Evolutionary conservation across 257 asterid genomes (phyloP), one percentile per base, ranked within the genome.

Genomic region (Orobanche coerulescens): DNA sequence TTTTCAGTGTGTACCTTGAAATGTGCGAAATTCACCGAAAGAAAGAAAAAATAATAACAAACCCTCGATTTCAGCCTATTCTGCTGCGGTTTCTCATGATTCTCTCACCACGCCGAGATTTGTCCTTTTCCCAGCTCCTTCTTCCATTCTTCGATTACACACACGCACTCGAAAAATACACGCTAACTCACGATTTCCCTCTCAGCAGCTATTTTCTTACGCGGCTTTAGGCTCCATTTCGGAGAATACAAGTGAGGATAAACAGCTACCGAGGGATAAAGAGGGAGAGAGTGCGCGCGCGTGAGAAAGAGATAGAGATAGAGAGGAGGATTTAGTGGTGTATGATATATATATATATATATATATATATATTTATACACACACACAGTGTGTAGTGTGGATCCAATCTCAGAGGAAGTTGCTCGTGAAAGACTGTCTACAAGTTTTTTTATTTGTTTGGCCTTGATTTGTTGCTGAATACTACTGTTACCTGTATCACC

Each of bases 361-460:
- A 43, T 28, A 59, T 60, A 60, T n/a, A 49, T 19, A 42, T 5
- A 40, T 4, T 20, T 19, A 26, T 4, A 42, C 48, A 53, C 28
- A 58, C 50, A 9, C 55, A 11, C 39, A 58, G n/a, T 40, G 56
- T 65, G 55, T 31, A 59, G 44, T 43, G 60, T 66, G 76, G 84
- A 80, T 82, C 86, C 77, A 75, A 77, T 76, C 73, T 69, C 72
- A 59, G 64, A 57, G 51, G 65, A 46, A 64, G 70, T 52, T 53
- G 78, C 85, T 75, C 82, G 84, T 78, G 88, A 81, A 64, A 54
- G 31, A 46, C 64, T 43, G 48, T 42, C 39, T 16, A 20, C 54
- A 11, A 19, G n/a, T 51, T 34, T 10, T 46, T 15, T 3, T 46
- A 5, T 25, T 19, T 31, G 5, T 19, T 42, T 54, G 28, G 56